Evolutionary conservation across 2,329 filamentous ascomycete species (phyloP).

Genomic region (Beauveria pseudobassiana): DNA sequence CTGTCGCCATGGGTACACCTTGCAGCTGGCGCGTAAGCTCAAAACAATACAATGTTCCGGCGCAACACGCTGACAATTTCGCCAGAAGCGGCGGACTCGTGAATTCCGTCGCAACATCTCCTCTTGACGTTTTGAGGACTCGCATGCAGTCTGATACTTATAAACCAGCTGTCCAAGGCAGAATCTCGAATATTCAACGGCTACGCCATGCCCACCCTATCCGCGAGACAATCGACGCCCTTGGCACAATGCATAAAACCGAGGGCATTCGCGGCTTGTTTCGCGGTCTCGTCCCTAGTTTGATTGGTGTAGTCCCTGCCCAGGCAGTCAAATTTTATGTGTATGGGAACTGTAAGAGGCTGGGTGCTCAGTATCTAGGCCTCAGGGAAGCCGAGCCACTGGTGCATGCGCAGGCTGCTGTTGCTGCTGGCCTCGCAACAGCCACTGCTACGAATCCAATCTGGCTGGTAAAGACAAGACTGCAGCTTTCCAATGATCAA

Average conservation of each 20-base stretch:
- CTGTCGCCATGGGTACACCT: constrained; percentile 69
- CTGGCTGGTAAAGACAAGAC: constrained; percentile 88
- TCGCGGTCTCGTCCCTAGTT: constrained; percentile 84
- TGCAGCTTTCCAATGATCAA: constrained; percentile 79
- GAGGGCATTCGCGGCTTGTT: constrained; percentile 86
- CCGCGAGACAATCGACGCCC: constrained; percentile 77
- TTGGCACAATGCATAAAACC: constrained; percentile 69
- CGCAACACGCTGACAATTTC: background rate
- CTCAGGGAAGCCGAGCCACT: constrained; percentile 59
- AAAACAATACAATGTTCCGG: background rate
- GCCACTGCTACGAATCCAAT: constrained; percentile 92
- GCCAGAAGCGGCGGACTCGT: constrained; percentile 79
- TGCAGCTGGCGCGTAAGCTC: constrained; percentile 68
- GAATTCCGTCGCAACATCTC: constrained; percentile 76
- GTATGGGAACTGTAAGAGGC: constrained; percentile 83
- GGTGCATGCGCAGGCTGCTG: constrained; percentile 72
- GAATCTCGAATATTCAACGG: constrained; percentile 34
- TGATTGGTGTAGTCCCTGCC: constrained; percentile 83
- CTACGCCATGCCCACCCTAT: constrained; percentile 63
- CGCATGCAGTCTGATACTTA: constrained; percentile 92
- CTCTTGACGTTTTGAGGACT: constrained; percentile 89
- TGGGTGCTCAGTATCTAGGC: constrained; percentile 70
- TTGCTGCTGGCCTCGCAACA: constrained; percentile 73
- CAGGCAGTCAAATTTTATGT: constrained; percentile 89
- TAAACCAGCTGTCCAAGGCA: constrained; percentile 62